Evolutionary conservation across 1,284 basidiomycete species (phyloP), one percentile per base, ranked within the genome.

Genomic region (Ustilago hordei): DNA sequence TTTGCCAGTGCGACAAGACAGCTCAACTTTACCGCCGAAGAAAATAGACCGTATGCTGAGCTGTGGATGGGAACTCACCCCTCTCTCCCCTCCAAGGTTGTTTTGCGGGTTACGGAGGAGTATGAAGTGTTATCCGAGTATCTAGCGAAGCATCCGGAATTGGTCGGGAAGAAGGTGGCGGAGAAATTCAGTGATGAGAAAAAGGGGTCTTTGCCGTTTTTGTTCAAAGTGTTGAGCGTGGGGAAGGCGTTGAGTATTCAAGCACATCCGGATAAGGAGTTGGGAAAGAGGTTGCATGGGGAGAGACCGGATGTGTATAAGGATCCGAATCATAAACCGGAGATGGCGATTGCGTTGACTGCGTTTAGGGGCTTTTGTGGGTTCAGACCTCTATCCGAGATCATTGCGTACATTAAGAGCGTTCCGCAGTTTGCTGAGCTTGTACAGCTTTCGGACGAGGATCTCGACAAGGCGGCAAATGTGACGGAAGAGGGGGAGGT

Each of bases 51-150:
- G 2, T 86, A 84, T 60, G 85, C 85, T 7, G 84, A 86, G 75
- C 74, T 86, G 8, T 99, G 97, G 97, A 99, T 99, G 96, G 97
- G 97, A 17, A 98, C 97, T 0, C 97, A 99, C 84, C 90, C 93
- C 1, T 93, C 90, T 31, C 91, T 94, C 11, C 96, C 96, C 0
- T 95, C 95, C 2, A 90, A 88, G 54, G 87, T 93, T 64, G 55
- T 79, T 12, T 11, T 31, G 23, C 48, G 2, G 13, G 23, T 6
- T 28, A 45, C 19, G 48, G 43, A 38, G 6, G 41, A 60, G 5
- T 35, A 43, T 8, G 58, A 68, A 8, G 53, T 64, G 11, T 74
- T 85, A 13, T 68, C 78, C 0, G 63, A 65, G 9, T 64, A 75
- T n/a, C 71, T 85, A 8, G 45, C 62, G 3, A 17, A 60, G 32